phyloP scores from a whole-genome alignment of 2,329 filamentous ascomycete species.

The Talaromyces sp. region DNA sequence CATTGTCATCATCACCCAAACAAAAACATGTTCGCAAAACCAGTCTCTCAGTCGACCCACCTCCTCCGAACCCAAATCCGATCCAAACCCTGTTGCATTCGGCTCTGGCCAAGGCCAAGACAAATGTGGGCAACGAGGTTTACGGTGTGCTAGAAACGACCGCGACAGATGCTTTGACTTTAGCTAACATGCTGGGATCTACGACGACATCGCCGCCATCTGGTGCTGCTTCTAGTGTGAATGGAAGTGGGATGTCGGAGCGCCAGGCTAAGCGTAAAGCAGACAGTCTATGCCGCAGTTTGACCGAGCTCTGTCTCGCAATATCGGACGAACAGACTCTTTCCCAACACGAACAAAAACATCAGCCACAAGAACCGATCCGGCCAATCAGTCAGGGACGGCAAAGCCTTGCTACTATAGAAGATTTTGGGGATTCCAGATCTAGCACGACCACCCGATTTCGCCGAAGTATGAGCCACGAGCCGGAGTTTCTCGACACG shows the following conservation, averaged over 20 bases:
- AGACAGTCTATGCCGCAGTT: constrained; percentile 83
- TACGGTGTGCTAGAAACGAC: constrained; percentile 76
- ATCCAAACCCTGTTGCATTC: constrained; percentile 74
- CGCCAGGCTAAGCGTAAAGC: constrained; percentile 84
- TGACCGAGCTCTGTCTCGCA: constrained; percentile 88
- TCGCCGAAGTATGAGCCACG: constrained; percentile 34
- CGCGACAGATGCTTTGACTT: constrained; percentile 71
- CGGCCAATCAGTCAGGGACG: constrained; percentile 20
- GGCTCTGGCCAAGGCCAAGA: constrained; percentile 72
- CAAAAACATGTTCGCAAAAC: constrained; percentile 62
- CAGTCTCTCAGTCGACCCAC: constrained; percentile 27
- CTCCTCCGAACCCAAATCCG: constrained; percentile 41
- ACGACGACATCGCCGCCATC: constrained; percentile 46
- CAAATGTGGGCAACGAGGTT: constrained; percentile 63
- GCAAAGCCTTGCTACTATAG: constrained; percentile 3
- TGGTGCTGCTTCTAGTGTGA: constrained; percentile 42
- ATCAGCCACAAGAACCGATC: constrained; percentile 16
- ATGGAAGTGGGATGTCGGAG: constrained; percentile 54
- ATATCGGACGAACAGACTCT: constrained; percentile 57
- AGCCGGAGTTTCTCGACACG: constrained; percentile 28
- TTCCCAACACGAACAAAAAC: constrained; percentile 13
- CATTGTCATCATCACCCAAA: constrained; percentile 84
- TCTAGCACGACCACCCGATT: constrained; percentile 24
- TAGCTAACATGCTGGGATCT: constrained; percentile 70
- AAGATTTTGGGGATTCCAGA: constrained; percentile 17